Conservation (phyloP, 148 eudicot species). For the Camellia japonica region DNA sequence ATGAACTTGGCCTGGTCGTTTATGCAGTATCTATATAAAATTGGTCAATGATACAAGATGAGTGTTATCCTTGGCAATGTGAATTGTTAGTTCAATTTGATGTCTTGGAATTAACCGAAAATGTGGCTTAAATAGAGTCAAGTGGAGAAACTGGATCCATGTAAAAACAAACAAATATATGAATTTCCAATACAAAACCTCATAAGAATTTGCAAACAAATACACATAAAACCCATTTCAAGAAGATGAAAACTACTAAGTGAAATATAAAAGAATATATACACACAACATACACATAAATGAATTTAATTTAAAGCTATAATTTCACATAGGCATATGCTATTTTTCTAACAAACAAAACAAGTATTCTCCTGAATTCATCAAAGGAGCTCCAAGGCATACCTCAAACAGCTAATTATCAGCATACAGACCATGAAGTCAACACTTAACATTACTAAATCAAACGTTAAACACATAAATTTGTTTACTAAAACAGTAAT, state of each 20-base stretch:
- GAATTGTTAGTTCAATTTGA: too few species aligned
- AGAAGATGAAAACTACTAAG: neutral
- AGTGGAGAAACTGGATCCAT: too few species aligned
- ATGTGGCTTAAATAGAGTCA: too few species aligned
- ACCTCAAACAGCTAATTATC: neutral
- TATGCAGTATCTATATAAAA: neutral
- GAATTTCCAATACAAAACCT: too few species aligned
- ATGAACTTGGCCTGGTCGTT: neutral
- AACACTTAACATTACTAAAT: neutral
- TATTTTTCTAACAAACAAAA: neutral
- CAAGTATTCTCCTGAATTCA: neutral
- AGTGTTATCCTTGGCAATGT: neutral
- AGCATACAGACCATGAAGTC: neutral
- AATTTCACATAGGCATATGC: neutral
- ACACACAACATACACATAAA: neutral
- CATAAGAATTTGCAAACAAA: too few species aligned
- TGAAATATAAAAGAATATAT: neutral
- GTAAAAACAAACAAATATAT: too few species aligned
- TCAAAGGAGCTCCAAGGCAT: neutral
- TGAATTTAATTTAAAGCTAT: neutral
- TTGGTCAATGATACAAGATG: neutral
- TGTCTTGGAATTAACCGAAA: too few species aligned
- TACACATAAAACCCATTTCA: too few species aligned
- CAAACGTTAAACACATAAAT: neutral
- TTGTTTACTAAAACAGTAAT: neutral